phyloP scores from a whole-genome alignment of 2,329 filamentous ascomycete genomes.

The Alternaria triticimaculans region DNA sequence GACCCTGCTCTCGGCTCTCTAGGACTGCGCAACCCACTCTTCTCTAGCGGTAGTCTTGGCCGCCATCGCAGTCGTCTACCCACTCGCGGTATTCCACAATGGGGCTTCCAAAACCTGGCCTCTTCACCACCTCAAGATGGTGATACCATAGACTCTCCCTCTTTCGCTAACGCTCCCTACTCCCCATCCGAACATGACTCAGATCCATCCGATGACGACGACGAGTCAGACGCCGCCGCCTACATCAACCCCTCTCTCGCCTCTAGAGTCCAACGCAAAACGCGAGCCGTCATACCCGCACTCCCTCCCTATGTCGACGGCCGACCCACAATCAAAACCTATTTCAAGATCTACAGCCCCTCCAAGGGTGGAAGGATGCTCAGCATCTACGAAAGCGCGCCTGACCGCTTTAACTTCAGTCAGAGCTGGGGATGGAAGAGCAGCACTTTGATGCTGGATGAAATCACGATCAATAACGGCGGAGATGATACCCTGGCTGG shows the following conservation, averaged over 20 bases:
- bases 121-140: conserved; percentile 23
- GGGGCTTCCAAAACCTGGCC: conserved; percentile 18
- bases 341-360: conserved; percentile 68
- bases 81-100: conserved; percentile 21
- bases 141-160: conserved; percentile 25
- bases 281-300: conserved; percentile 44
- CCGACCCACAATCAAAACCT: conserved; percentile 64
- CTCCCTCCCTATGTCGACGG: conserved; percentile 62
- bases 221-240: conserved; percentile 23
- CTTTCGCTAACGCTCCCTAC: conserved; percentile 24
- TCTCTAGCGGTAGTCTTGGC: conserved; percentile 24
- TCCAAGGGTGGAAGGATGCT: conserved; percentile 64
- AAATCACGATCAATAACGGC: conserved; percentile 40
- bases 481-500: conserved; percentile 21
- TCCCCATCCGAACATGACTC: conserved; percentile 33
- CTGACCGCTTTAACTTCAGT: conserved; percentile 65
- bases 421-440: conserved; percentile 69
- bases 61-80: conserved; percentile 29
- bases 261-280: conserved; percentile 24
- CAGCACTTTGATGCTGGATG: conserved; percentile 63
- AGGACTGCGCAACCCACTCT: conserved; percentile 29
- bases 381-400: conserved; percentile 65
- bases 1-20: conserved; percentile 48
- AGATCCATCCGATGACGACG: conserved; percentile 34
- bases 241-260: conserved; percentile 38